Evolutionary conservation across 257 asterid genomes (phyloP).

Genomic region (Solanum habrochaites): DNA sequence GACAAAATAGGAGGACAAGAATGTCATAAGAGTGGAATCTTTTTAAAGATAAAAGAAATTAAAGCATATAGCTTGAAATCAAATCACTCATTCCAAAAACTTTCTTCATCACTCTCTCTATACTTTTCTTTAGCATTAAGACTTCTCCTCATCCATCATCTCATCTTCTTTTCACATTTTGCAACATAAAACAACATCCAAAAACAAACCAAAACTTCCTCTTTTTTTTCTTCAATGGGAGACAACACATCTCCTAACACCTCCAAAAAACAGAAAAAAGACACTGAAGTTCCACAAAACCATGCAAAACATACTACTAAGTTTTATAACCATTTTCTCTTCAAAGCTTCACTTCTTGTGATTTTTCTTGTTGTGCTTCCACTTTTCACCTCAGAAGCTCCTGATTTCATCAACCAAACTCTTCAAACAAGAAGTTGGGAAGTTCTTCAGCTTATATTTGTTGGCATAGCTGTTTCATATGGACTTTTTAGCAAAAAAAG

Average conservation of each 20-base stretch:
- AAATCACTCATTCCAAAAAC: slow-evolving; percentile 44
- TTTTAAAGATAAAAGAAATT: background rate
- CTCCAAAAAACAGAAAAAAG: slow-evolving; percentile 14
- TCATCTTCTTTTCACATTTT: slow-evolving; percentile 11
- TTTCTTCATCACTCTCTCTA: slow-evolving; percentile 19
- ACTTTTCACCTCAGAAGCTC: slow-evolving; percentile 56
- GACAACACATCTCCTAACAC: slow-evolving; percentile 17
- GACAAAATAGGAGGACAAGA: slow-evolving; percentile 11
- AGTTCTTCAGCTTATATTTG: slow-evolving; percentile 75
- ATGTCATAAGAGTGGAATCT: slow-evolving; percentile 18
- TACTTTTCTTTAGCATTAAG: slow-evolving; percentile 47
- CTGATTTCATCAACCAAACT: slow-evolving; percentile 57
- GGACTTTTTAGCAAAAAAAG: slow-evolving; percentile 80
- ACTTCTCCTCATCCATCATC: slow-evolving; percentile 23
- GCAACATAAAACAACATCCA: slow-evolving; percentile 8
- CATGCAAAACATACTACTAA: slow-evolving; percentile 47
- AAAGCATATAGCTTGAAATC: slow-evolving; percentile 34
- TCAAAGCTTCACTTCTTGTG: slow-evolving; percentile 44
- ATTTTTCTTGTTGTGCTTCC: slow-evolving; percentile 47
- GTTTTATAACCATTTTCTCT: slow-evolving; percentile 30
- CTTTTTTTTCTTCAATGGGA: slow-evolving; percentile 40
- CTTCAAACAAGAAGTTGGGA: slow-evolving; percentile 70
- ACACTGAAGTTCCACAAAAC: slow-evolving; percentile 5
- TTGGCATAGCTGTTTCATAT: slow-evolving; percentile 91
- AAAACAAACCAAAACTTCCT: background rate